Percentiles rank a stretch among this genome's conserved stretches.
phyloP scores from a whole-genome alignment of 768 basidiomycete genomes.

The Amanita pseudoporphyria region DNA sequence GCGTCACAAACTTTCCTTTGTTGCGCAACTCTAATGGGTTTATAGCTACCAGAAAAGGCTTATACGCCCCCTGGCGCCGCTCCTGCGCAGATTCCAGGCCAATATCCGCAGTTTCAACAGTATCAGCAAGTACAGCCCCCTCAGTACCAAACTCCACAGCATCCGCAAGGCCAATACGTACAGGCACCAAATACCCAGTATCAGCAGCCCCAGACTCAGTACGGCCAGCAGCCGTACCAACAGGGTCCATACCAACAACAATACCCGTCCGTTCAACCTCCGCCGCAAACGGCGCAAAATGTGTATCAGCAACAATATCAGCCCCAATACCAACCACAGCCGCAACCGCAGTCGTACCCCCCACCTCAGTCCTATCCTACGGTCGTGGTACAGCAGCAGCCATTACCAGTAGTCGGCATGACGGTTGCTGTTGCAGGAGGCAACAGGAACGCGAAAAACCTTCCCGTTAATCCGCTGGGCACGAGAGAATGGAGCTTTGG shows the following conservation, averaged over 20 bases:
- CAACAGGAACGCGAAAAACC: slow-evolving; percentile 26
- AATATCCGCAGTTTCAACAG: neutral
- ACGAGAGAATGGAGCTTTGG: slow-evolving; percentile 27
- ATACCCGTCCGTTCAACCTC: neutral
- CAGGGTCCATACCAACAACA: neutral
- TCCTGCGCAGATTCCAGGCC: neutral
- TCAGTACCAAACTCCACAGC: neutral
- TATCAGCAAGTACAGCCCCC: neutral
- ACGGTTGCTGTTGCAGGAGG: slow-evolving; percentile 17
- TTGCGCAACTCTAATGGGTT: no score
- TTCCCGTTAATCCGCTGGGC: slow-evolving; percentile 22
- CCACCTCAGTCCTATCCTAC: neutral
- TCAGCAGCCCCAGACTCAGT: neutral
- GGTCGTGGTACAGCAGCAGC: neutral
- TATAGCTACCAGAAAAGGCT: neutral
- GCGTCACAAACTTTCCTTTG: neutral
- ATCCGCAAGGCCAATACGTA: neutral
- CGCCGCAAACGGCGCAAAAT: neutral
- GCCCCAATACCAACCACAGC: neutral
- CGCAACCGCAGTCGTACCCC: neutral
- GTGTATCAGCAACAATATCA: neutral
- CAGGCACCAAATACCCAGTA: neutral
- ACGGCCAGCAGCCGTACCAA: neutral
- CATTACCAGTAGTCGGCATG: slow-evolving; percentile 1
- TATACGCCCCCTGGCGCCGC: neutral